Conservation (phyloP, 805 yeast species). For the Candida dajiaensis region DNA sequence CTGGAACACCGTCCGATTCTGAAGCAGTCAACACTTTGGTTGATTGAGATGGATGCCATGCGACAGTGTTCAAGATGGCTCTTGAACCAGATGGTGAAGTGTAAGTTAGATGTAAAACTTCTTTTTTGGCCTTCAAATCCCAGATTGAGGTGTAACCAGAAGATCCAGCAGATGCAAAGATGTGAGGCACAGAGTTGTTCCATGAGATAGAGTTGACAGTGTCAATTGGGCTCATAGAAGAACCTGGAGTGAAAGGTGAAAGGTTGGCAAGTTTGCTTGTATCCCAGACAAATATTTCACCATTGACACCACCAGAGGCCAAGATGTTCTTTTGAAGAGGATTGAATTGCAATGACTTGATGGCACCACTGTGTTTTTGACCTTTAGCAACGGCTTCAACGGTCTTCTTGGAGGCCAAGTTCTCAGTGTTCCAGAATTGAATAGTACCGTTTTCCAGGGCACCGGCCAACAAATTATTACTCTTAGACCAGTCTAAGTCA, state of each 20-base stretch:
- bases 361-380: slow-evolving; percentile 60
- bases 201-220: slow-evolving; percentile 80
- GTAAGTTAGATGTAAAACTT: slow-evolving; percentile 80
- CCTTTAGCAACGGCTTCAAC: slow-evolving; percentile 49
- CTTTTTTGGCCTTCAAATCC: slow-evolving; percentile 86
- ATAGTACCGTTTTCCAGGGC: slow-evolving; percentile 82
- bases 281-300: slow-evolving; percentile 92
- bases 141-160: slow-evolving; percentile 87
- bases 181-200: slow-evolving; percentile 80
- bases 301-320: slow-evolving; percentile 84
- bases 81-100: slow-evolving; percentile 44
- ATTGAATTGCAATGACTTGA: slow-evolving; percentile 71
- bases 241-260: slow-evolving; percentile 58
- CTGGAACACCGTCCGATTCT: slow-evolving; percentile 72
- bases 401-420: slow-evolving; percentile 37
- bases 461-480: slow-evolving; percentile 67
- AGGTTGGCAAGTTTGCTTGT: slow-evolving; percentile 51
- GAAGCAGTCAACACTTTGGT: slow-evolving; percentile 87
- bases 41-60: slow-evolving; percentile 91
- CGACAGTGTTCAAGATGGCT: slow-evolving; percentile 73
- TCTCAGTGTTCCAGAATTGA: slow-evolving; percentile 67
- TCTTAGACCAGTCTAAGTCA: slow-evolving; percentile 79
- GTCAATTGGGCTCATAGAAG: slow-evolving; percentile 73
- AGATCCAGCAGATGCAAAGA: slow-evolving; percentile 84
- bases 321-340: slow-evolving; percentile 64